These are phyloP conservation scores for Naganishia cerealis DNA, from an alignment of 1,284 basidiomycete species.

Conservation along the genomic window DNA sequence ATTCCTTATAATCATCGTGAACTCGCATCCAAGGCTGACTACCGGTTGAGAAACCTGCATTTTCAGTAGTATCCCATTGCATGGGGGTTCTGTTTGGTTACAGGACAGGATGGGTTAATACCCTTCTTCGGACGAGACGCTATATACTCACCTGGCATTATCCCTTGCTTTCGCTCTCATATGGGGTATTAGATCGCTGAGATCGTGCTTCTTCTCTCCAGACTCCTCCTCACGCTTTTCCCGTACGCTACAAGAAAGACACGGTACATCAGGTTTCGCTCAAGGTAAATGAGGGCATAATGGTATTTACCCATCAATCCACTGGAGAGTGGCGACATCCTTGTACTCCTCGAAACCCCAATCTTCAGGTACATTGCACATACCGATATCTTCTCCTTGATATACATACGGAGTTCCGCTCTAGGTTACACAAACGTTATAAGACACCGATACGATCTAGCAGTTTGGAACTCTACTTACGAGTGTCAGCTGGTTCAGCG, in stretches of 20 bases:
- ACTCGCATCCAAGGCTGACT: slow-evolving; percentile 71
- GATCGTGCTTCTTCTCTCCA: slow-evolving; percentile 58
- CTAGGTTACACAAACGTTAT: neutral
- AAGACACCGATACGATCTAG: neutral
- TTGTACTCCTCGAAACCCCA: slow-evolving; percentile 50
- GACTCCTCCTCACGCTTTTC: slow-evolving; percentile 53
- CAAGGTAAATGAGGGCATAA: neutral
- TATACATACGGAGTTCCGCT: slow-evolving; percentile 34
- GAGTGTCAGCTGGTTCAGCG: slow-evolving; percentile 63
- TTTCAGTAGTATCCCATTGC: slow-evolving; percentile 63
- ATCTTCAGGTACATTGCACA: slow-evolving; percentile 47
- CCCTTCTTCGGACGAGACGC: slow-evolving; percentile 41
- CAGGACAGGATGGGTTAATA: neutral
- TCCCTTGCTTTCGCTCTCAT: slow-evolving; percentile 68
- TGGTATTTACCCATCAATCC: slow-evolving; percentile 27
- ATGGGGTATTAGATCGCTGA: slow-evolving; percentile 62
- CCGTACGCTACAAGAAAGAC: slow-evolving; percentile 3
- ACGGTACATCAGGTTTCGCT: neutral
- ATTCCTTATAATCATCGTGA: slow-evolving; percentile 65
- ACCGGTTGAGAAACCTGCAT: slow-evolving; percentile 68
- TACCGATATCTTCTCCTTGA: slow-evolving; percentile 44
- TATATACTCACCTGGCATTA: slow-evolving; percentile 64
- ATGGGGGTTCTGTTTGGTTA: slow-evolving; percentile 12
- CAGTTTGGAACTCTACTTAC: slow-evolving; percentile 18
- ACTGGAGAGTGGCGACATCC: slow-evolving; percentile 38